A percentile compares a stretch with the other conserved stretches of the same genome.
Evolutionary conservation across 257 asterid genomes (phyloP).

Genomic region (Cynanchum wilfordii): DNA sequence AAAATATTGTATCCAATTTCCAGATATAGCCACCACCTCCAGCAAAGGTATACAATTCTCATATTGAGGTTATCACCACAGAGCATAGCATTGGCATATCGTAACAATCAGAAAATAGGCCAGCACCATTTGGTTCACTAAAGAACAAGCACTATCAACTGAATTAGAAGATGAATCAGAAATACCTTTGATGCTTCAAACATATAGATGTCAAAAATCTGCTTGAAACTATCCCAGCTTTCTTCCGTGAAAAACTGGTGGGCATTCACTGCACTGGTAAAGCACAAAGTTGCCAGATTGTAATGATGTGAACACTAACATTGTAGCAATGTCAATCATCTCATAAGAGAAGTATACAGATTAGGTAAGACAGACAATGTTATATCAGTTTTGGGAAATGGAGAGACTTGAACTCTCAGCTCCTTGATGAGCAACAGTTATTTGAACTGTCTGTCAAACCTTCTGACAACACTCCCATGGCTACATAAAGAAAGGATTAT

Average conservation of each 20-base stretch:
- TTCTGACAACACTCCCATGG: constrained; percentile 99
- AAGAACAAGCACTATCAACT: background rate
- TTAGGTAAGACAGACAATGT: constrained; percentile 20
- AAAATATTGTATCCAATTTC: background rate
- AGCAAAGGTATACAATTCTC: background rate
- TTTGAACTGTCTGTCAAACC: constrained; percentile 97
- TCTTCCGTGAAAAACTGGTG: constrained; percentile 90
- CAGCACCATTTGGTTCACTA: no score
- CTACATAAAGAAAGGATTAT: constrained; percentile 60
- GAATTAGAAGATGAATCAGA: constrained; percentile 4
- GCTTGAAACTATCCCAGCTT: constrained; percentile 95
- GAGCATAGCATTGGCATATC: background rate
- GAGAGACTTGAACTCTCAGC: constrained; percentile 99
- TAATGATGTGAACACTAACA: constrained; percentile 18
- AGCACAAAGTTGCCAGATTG: constrained; percentile 52
- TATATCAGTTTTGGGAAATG: constrained; percentile 73
- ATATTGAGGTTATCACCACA: background rate
- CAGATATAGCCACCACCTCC: background rate
- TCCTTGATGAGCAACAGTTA: constrained; percentile 95
- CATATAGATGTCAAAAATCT: constrained; percentile 84
- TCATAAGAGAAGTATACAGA: constrained; percentile 16
- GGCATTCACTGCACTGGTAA: constrained; percentile 90
- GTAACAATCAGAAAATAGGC: background rate
- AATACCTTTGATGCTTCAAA: constrained; percentile 91
- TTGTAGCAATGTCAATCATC: constrained; percentile 12